phyloP scores from a whole-genome alignment of 1,284 basidiomycete species.

The Apiotrichum akiyoshidainum region DNA sequence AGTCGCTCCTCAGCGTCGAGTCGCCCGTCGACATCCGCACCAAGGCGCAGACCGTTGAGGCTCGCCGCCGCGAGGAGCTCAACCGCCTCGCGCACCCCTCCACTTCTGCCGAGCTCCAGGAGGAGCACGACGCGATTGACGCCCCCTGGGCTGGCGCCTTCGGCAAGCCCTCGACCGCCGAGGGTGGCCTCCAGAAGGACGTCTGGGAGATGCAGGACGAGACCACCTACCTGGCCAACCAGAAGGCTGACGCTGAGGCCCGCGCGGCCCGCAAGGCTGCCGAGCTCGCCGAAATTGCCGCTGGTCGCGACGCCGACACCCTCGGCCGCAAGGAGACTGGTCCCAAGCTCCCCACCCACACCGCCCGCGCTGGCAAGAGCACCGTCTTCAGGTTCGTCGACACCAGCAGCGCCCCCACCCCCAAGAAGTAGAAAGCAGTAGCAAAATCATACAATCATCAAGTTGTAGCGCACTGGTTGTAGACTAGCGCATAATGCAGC shows the following conservation, averaged over 20 bases:
- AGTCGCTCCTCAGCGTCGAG: conserved; percentile 39
- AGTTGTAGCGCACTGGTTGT: conserved; percentile 1
- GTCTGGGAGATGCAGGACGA: conserved; percentile 44
- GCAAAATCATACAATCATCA: conserved; percentile 7
- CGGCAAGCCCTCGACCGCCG: conserved; percentile 16
- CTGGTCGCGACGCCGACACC: not conserved
- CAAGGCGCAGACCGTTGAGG: conserved; percentile 12
- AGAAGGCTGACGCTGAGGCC: conserved; percentile 16
- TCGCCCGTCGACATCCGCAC: conserved; percentile 13
- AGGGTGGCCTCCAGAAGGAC: conserved; percentile 31
- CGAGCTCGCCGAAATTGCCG: conserved; percentile 5
- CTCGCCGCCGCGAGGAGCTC: conserved; percentile 11
- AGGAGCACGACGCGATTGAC: conserved; percentile 40
- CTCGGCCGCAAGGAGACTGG: not conserved
- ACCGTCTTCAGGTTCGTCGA: conserved; percentile 22
- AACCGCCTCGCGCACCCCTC: conserved; percentile 34
- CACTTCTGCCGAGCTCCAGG: conserved; percentile 35
- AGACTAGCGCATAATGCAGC: conserved; percentile 6
- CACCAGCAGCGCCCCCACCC: conserved; percentile 10
- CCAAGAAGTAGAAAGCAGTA: conserved; percentile 5
- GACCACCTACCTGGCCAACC: conserved; percentile 25
- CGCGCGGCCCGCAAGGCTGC: conserved; percentile 2
- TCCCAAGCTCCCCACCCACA: not conserved
- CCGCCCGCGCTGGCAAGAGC: conserved; percentile 3
- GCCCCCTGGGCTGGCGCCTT: conserved; percentile 35